phyloP scores from a whole-genome alignment of 768 basidiomycete species.

The Rhodotorula kratochvilovae region DNA sequence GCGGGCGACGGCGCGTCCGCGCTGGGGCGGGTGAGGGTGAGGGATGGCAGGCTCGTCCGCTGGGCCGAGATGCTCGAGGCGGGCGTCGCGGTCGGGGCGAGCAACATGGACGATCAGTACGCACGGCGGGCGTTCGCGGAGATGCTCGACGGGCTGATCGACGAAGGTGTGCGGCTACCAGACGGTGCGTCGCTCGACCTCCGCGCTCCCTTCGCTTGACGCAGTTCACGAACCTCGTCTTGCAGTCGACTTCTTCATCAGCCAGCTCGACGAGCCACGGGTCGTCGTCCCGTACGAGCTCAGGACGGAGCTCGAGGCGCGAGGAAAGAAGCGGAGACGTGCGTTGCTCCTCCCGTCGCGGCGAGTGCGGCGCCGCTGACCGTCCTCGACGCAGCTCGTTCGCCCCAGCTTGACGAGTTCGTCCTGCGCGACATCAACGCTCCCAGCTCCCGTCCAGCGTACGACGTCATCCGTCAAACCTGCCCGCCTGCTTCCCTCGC shows the following conservation, averaged over 20 bases:
- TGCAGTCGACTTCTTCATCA: conserved; percentile 28
- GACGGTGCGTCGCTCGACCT: conserved; percentile 6
- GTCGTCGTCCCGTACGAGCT: conserved; percentile 14
- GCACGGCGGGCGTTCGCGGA: conserved; percentile 5
- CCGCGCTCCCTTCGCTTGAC: too few relatives aligned
- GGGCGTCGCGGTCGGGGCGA: background rate
- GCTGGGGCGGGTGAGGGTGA: background rate
- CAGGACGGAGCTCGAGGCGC: background rate
- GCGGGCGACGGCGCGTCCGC: background rate
- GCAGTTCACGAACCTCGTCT: background rate
- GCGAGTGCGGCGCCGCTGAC: background rate
- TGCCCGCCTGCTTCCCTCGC: conserved; percentile 9
- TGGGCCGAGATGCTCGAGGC: background rate
- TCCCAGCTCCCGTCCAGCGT: background rate
- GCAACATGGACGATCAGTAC: background rate
- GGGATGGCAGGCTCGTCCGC: background rate
- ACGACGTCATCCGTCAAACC: background rate
- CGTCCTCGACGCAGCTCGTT: background rate
- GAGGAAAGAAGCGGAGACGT: background rate
- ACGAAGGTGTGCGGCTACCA: background rate
- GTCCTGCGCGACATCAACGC: background rate
- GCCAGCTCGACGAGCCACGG: conserved; percentile 21
- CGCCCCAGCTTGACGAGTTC: background rate
- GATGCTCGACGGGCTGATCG: background rate
- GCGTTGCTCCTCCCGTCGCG: background rate